Evolutionary conservation across 2,329 filamentous ascomycete genomes (phyloP).

Genomic region (Trichoderma koningii): DNA sequence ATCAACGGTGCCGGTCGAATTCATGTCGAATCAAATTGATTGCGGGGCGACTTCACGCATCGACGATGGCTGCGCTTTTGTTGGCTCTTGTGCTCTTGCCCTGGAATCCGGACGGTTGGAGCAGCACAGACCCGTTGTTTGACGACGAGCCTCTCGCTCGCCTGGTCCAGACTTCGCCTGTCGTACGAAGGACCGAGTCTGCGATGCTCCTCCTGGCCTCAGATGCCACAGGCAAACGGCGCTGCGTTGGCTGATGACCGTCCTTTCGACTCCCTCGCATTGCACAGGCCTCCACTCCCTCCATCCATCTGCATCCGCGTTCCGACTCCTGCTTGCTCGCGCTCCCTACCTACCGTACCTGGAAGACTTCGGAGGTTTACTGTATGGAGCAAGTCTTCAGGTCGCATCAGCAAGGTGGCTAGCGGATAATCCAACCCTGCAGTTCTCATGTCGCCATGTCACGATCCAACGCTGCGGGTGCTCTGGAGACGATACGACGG

Average conservation of each 20-base stretch:
- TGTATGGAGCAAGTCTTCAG: neutral
- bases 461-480: neutral
- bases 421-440: conserved; percentile 3
- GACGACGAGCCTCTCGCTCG: too few relatives aligned
- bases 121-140: too few relatives aligned
- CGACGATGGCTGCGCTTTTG: conserved; percentile 1
- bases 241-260: neutral
- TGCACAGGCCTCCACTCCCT: neutral
- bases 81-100: neutral
- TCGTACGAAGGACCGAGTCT: neutral
- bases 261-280: conserved; percentile 2
- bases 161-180: neutral
- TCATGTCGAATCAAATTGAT: neutral
- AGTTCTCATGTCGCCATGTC: neutral
- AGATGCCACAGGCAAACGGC: neutral
- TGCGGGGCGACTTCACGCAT: neutral
- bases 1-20: conserved; percentile 3
- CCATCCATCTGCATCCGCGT: conserved; percentile 4
- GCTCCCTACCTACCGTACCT: too few relatives aligned
- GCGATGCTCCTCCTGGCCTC: neutral
- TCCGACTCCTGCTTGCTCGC: neutral
- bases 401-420: neutral
- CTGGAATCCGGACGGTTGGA: neutral
- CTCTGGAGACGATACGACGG: neutral
- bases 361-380: too few relatives aligned